These are phyloP conservation scores for Bruguiera gymnorhiza DNA, from an alignment of 345 rosid species.

Conservation along the genomic window DNA sequence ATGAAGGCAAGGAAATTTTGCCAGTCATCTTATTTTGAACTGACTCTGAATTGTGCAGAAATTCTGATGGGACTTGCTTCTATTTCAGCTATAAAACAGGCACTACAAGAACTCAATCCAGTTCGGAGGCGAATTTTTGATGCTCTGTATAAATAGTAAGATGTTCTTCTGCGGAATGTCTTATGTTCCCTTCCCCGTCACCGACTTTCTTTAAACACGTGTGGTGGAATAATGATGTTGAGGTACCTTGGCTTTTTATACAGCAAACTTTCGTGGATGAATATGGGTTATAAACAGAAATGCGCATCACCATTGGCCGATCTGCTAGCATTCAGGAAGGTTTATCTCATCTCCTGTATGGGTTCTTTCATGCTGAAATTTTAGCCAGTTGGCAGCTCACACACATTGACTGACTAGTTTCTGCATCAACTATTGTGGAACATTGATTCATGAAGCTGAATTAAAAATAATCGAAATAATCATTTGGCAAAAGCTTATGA, in stretches of 20 bases:
- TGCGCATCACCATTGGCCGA: slow-evolving; percentile 83
- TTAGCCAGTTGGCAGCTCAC: background rate
- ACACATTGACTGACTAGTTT: background rate
- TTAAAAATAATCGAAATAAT: no score
- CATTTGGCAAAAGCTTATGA: no score
- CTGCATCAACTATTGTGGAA: background rate
- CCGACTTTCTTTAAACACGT: background rate
- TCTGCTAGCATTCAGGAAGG: slow-evolving; percentile 96
- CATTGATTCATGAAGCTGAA: no score
- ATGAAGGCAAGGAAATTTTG: slow-evolving; percentile 52
- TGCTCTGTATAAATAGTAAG: slow-evolving; percentile 74
- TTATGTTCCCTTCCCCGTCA: background rate
- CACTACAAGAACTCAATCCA: slow-evolving; percentile 75
- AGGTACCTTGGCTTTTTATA: slow-evolving; percentile 15
- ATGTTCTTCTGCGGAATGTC: slow-evolving; percentile 6
- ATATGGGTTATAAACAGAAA: slow-evolving; percentile 70
- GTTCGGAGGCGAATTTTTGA: slow-evolving; percentile 56
- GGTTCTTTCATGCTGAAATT: slow-evolving; percentile 1
- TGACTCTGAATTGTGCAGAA: background rate
- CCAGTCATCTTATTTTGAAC: slow-evolving; percentile 2
- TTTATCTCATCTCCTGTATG: slow-evolving; percentile 14
- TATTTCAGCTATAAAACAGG: slow-evolving; percentile 49
- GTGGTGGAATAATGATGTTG: background rate
- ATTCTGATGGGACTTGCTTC: slow-evolving; percentile 4
- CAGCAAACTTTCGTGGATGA: slow-evolving; percentile 96